These are phyloP conservation scores for Solanum lycopersicoides DNA, from an alignment of 257 asterid genomes.

Conservation along the genomic window DNA sequence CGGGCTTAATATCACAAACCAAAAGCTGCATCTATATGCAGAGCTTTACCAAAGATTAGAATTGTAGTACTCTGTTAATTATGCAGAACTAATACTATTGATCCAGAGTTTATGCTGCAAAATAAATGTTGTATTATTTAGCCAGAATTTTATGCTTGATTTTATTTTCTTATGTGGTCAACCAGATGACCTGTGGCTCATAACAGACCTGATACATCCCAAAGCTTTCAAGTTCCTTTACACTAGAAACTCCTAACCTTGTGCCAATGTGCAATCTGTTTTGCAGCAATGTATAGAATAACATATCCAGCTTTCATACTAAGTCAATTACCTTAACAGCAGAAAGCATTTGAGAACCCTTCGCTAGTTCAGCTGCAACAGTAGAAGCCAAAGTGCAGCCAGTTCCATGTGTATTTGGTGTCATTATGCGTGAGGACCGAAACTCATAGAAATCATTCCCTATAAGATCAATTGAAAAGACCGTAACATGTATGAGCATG, in stretches of 20 bases:
- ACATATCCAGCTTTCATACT: neutral
- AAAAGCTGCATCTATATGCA: neutral
- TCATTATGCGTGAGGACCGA: constrained; percentile 52
- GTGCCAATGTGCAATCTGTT: neutral
- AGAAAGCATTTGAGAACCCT: constrained; percentile 58
- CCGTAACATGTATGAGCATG: neutral
- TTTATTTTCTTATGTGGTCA: neutral
- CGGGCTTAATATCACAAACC: neutral
- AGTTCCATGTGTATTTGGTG: constrained; percentile 88
- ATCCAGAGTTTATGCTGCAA: neutral
- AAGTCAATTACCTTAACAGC: constrained; percentile 64
- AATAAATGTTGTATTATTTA: neutral
- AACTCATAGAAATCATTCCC: constrained; percentile 76
- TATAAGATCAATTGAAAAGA: constrained; percentile 18
- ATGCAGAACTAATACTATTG: neutral
- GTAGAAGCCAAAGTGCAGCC: constrained; percentile 92
- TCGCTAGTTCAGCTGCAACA: constrained; percentile 95
- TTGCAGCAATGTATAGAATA: neutral
- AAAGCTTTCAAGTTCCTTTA: neutral
- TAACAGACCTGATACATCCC: neutral
- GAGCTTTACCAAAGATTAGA: neutral
- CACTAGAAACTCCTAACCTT: neutral
- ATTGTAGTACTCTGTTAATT: neutral
- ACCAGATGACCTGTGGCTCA: neutral
- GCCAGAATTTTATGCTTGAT: neutral